Percentiles rank a stretch among this genome's conserved stretches.
phyloP scores from a whole-genome alignment of 179 eudicot species.

The Beta lomatogona region DNA sequence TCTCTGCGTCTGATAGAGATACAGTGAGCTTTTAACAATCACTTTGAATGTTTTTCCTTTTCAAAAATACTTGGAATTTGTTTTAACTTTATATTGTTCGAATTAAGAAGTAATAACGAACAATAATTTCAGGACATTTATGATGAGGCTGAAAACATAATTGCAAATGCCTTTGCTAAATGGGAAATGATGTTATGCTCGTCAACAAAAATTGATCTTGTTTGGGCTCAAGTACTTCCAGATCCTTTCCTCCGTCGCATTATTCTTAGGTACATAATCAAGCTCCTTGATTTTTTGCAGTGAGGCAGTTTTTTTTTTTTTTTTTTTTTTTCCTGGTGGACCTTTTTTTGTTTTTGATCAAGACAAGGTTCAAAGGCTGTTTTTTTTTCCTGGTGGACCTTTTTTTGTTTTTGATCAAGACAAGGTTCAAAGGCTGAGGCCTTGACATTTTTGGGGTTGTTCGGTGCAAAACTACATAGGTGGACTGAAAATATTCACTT shows the following conservation, averaged over 20 bases:
- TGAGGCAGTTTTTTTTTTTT: background rate
- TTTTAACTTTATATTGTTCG: background rate
- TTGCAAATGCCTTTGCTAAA: slow-evolving; percentile 65
- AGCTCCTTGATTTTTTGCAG: background rate
- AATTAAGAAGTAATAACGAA: slow-evolving; percentile 13
- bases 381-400: too few relatives aligned
- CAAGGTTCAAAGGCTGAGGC: background rate
- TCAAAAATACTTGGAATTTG: background rate
- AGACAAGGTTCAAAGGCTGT: slow-evolving; percentile 1
- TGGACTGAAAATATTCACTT: background rate
- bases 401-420: slow-evolving; percentile 6
- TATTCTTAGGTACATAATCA: slow-evolving; percentile 64
- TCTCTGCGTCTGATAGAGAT: slow-evolving; percentile 46
- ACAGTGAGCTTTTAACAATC: slow-evolving; percentile 39
- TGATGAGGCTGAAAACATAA: slow-evolving; percentile 64
- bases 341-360: background rate
- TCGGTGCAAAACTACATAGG: background rate
- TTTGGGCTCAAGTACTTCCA: slow-evolving; percentile 90
- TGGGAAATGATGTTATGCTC: slow-evolving; percentile 94
- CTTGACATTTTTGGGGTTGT: background rate
- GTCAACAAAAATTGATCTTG: slow-evolving; percentile 66
- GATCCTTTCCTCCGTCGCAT: slow-evolving; percentile 91
- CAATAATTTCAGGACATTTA: slow-evolving; percentile 57
- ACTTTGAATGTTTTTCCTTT: too few relatives aligned
- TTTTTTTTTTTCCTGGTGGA: background rate